phyloP scores from a whole-genome alignment of 2,329 filamentous ascomycete species.

The Phaeosphaeria sp. region DNA sequence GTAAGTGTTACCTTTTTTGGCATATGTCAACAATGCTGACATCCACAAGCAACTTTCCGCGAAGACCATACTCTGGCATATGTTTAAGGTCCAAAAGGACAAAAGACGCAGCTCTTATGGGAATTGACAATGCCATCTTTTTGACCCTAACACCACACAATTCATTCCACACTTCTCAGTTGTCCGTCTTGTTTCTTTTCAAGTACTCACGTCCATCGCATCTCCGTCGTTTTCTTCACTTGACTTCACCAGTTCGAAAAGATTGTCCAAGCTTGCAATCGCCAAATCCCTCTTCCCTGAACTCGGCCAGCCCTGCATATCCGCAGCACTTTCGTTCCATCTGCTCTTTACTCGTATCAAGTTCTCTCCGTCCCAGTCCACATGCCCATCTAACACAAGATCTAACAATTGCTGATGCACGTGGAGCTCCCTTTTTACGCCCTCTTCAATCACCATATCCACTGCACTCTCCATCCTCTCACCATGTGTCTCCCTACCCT shows the following conservation, averaged over 20 bases:
- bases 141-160: background rate
- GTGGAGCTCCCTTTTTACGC: constrained; percentile 58
- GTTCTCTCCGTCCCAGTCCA: background rate
- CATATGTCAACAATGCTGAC: constrained; percentile 11
- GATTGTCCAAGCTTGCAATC: constrained; percentile 7
- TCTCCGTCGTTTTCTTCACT: background rate
- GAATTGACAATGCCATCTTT: background rate
- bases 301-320: background rate
- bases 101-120: background rate
- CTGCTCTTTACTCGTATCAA: background rate
- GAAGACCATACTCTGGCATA: constrained; percentile 76
- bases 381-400: constrained; percentile 69
- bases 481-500: constrained; percentile 61
- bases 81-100: constrained; percentile 24
- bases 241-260: constrained; percentile 1
- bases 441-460: constrained; percentile 57
- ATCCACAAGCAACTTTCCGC: constrained; percentile 64
- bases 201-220: constrained; percentile 1
- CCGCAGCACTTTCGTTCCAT: background rate
- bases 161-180: background rate
- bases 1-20: constrained; percentile 13
- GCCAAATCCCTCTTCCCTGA: constrained; percentile 1
- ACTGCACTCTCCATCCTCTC: constrained; percentile 56
- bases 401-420: constrained; percentile 62
- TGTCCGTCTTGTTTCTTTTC: background rate